phyloP scores from a whole-genome alignment of 176 grass and related monocot genomes.

The Oryza longistaminata region DNA sequence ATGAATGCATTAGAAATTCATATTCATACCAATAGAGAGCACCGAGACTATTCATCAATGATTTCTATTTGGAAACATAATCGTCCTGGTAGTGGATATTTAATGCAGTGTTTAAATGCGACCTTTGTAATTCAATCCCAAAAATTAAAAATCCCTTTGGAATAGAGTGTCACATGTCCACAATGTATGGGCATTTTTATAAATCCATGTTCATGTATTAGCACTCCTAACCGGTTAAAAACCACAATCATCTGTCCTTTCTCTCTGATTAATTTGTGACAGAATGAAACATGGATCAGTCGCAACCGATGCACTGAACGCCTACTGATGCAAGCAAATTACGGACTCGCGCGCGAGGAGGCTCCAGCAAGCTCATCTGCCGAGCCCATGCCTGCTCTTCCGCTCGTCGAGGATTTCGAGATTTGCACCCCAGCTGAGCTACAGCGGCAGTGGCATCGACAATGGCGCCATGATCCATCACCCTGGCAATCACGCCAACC shows the following conservation, averaged over 20 bases:
- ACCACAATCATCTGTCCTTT: background rate
- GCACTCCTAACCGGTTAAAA: background rate
- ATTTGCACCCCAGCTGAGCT: constrained; percentile 43
- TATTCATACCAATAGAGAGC: background rate
- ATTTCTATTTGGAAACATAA: constrained; percentile 16
- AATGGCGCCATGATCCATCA: background rate
- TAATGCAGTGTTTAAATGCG: background rate
- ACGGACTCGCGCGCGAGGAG: constrained; percentile 19
- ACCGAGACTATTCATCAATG: background rate
- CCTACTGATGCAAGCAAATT: constrained; percentile 3
- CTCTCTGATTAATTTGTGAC: background rate
- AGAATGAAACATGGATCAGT: constrained; percentile 38
- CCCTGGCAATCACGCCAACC: background rate
- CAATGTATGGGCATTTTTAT: too few relatives aligned
- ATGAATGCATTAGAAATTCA: background rate
- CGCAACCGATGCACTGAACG: background rate
- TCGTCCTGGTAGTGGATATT: background rate
- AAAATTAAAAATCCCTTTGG: background rate
- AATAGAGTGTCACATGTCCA: background rate
- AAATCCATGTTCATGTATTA: constrained; percentile 1
- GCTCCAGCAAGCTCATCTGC: constrained; percentile 32
- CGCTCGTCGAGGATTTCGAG: constrained; percentile 49
- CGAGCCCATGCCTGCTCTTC: constrained; percentile 41
- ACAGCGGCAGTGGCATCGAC: background rate
- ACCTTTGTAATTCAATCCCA: background rate